phyloP scores from a whole-genome alignment of 805 yeast genomes.

The Ogataea glucozyma region DNA sequence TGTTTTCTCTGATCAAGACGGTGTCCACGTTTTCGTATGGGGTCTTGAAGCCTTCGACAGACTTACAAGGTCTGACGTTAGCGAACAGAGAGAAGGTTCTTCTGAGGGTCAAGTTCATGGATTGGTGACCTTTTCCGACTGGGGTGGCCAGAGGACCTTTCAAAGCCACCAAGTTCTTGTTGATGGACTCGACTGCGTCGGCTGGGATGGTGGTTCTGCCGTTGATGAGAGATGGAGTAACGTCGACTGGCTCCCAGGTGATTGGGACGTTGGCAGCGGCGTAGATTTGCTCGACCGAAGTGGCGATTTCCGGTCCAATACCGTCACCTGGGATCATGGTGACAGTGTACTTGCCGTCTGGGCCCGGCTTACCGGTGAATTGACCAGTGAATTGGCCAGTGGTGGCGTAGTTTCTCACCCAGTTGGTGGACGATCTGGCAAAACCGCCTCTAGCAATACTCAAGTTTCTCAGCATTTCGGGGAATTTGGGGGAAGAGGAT shows the following conservation, averaged over 20 bases:
- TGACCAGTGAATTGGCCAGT: conserved; percentile 60
- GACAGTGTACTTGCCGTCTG: conserved; percentile 86
- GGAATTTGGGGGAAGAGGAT: not conserved
- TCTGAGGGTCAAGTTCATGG: conserved; percentile 95
- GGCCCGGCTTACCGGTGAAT: conserved; percentile 61
- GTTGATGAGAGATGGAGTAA: conserved; percentile 86
- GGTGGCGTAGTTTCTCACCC: conserved; percentile 36
- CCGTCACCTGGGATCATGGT: conserved; percentile 99
- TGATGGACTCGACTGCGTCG: conserved; percentile 88
- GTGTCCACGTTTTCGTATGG: conserved; percentile 89
- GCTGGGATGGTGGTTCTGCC: conserved; percentile 94
- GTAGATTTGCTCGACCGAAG: conserved; percentile 90
- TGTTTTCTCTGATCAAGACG: conserved; percentile 96
- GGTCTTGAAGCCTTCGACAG: conserved; percentile 90
- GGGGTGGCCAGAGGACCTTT: conserved; percentile 99
- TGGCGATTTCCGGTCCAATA: conserved; percentile 93
- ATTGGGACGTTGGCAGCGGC: conserved; percentile 94
- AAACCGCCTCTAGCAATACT: not conserved
- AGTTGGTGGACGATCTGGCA: conserved; percentile 18
- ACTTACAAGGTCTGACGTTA: conserved; percentile 95
- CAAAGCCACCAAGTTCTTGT: conserved; percentile 89
- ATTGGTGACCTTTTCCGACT: conserved; percentile 97
- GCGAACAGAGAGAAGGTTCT: conserved; percentile 96
- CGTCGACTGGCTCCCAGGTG: conserved; percentile 97
- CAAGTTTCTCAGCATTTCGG: conserved; percentile 10